Conservation (phyloP, 2,329 filamentous ascomycete genomes). For the Periconia macrospinosa region DNA sequence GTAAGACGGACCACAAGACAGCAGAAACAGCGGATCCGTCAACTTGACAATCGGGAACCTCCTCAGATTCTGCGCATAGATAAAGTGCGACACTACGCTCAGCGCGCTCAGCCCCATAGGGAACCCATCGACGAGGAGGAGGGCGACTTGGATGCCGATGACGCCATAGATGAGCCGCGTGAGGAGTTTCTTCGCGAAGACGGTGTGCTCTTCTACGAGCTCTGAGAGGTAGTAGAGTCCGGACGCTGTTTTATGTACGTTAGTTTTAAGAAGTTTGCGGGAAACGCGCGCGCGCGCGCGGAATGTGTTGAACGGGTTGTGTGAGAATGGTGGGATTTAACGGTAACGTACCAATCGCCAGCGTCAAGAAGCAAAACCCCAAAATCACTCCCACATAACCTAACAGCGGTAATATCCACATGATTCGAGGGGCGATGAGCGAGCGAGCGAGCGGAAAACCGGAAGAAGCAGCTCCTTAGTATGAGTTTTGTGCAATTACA, state of each 20-base stretch:
- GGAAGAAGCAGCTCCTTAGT: too few species aligned
- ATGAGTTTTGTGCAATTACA: too few species aligned
- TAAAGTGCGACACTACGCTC: conserved; percentile 76
- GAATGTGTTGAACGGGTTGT: background rate
- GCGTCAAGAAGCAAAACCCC: conserved; percentile 90
- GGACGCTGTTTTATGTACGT: conserved; percentile 63
- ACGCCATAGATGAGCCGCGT: conserved; percentile 82
- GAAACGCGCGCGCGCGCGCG: background rate
- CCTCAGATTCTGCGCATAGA: conserved; percentile 87
- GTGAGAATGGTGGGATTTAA: background rate
- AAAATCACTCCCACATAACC: conserved; percentile 85
- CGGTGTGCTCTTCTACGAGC: conserved; percentile 96
- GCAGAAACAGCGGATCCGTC: conserved; percentile 81
- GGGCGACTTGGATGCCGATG: conserved; percentile 71
- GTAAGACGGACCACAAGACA: conserved; percentile 70
- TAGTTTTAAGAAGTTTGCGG: background rate
- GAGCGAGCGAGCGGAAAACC: too few species aligned
- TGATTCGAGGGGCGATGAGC: too few species aligned
- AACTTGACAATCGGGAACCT: conserved; percentile 79
- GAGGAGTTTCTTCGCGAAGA: conserved; percentile 85
- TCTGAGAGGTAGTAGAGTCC: conserved; percentile 98
- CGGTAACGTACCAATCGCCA: conserved; percentile 73
- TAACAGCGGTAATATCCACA: conserved; percentile 95
- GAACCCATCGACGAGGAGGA: conserved; percentile 83
- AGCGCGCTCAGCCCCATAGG: conserved; percentile 74